Percentiles rank a stretch among this genome's conserved stretches.
Conservation (phyloP, 805 yeast genomes). For the Schwanniomyces pseudopolymorphus region DNA sequence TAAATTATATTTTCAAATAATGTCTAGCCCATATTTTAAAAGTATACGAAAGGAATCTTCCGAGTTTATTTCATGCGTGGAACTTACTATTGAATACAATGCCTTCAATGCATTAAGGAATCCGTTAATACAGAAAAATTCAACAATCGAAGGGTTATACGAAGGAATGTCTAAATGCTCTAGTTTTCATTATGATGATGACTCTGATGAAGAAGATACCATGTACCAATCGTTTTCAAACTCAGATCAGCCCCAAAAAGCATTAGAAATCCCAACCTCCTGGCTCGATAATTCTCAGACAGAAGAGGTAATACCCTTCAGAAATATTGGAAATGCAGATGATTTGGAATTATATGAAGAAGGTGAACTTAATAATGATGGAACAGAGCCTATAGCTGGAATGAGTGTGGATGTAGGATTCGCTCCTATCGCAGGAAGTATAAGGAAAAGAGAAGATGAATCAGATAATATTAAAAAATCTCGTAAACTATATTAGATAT, state of each 20-base stretch:
- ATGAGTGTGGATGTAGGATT: slow-evolving; percentile 44
- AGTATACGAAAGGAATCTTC: slow-evolving; percentile 9
- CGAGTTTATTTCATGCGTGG: slow-evolving; percentile 15
- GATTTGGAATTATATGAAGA: slow-evolving; percentile 28
- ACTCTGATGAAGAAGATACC: slow-evolving; percentile 20
- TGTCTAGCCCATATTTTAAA: slow-evolving; percentile 17
- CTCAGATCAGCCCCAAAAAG: slow-evolving; percentile 5
- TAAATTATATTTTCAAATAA: slow-evolving; percentile 32
- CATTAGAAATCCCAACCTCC: slow-evolving; percentile 21
- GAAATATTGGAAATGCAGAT: slow-evolving; percentile 36
- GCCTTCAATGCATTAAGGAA: background rate
- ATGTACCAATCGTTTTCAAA: background rate
- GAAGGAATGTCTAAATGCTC: slow-evolving; percentile 38
- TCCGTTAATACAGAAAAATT: slow-evolving; percentile 10
- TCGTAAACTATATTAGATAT: slow-evolving; percentile 6
- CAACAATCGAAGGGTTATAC: slow-evolving; percentile 20
- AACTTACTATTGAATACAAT: slow-evolving; percentile 4
- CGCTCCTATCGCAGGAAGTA: slow-evolving; percentile 33
- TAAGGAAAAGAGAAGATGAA: slow-evolving; percentile 26
- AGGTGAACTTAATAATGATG: slow-evolving; percentile 8
- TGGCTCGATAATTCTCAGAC: slow-evolving; percentile 17
- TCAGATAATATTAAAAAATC: slow-evolving; percentile 9
- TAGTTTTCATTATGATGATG: slow-evolving; percentile 33
- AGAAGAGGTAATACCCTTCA: slow-evolving; percentile 6
- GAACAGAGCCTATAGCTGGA: slow-evolving; percentile 27